Evolutionary conservation across 73 alveolate genomes (phyloP).

Genomic region (Tetrahymena borealis): DNA sequence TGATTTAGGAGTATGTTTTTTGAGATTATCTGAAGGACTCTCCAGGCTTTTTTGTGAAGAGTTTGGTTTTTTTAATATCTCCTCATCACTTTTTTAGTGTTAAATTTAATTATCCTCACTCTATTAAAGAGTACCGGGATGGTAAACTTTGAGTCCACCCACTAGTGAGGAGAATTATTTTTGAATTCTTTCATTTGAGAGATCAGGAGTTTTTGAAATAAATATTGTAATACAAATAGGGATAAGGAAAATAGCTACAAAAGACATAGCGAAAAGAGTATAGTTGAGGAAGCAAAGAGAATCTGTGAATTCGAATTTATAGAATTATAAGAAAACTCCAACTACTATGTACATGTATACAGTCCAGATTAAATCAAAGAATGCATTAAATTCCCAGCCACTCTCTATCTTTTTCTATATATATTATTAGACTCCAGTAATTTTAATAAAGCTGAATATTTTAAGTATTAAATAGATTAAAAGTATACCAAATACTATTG

Average conservation of each 20-base stretch:
- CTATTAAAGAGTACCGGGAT: no score
- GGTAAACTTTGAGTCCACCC: background rate
- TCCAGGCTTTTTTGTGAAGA: no score
- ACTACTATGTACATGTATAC: background rate
- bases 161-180: background rate
- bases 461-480: background rate
- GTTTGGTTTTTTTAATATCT: no score
- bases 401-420: background rate
- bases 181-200: background rate
- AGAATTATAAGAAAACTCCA: background rate
- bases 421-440: background rate
- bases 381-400: background rate
- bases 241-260: background rate
- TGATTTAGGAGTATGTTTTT: no score
- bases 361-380: background rate
- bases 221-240: background rate
- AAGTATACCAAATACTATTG: background rate
- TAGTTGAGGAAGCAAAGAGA: background rate
- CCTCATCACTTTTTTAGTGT: no score
- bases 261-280: background rate
- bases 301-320: background rate
- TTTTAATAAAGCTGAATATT: background rate
- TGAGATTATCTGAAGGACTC: no score
- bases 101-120: no score
- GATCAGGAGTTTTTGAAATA: background rate